Evolutionary conservation across 2,329 filamentous ascomycete genomes (phyloP), one percentile per base, ranked within the genome.

Genomic region (Colletotrichum chrysophilum): DNA sequence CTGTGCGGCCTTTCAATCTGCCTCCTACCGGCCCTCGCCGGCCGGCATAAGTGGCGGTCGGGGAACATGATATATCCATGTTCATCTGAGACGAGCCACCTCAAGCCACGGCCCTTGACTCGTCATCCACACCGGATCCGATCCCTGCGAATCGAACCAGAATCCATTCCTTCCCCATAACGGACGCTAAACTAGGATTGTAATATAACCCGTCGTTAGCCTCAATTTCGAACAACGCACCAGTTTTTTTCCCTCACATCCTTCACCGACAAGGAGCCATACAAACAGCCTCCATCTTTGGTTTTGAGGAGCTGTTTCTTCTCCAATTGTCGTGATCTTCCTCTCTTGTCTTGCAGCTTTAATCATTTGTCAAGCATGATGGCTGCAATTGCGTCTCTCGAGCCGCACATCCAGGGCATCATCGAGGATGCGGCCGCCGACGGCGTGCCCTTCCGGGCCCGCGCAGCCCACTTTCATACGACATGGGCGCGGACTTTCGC

Each of bases 401-500:
- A 87, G 70, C 84, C 87, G 75, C 79, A 81, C 34, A 81, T 83
- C 68, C 80, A 78, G 30, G 81, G 83, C 56, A 84, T 85, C 81
- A 80, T 85, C 66, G 77, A 79, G n/a, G 70, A 77, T 61, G 79
- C 80, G 70, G 77, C 77, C 71, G 70, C 64, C 18, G 84, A 86
- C 71, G 82, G 81, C 61, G 80, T 97, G 55, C 92, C 95, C 60
- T 98, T 98, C 87, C 94, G 93, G 83, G 94, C 95, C 7, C 89
- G 89, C 74, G 88, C 90, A 75, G 88, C 91, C 70, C 93, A 98
- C 84, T 86, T 93, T 66, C 97, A 98, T 87, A 93, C 93, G 80
- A 99, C 97, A 30, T 99, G 97, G 97, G 97, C 97, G 58, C 93
- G 93, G 82, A 98, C 97, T 61, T 98, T 97, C 87, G 93, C 94